phyloP scores from a whole-genome alignment of 768 basidiomycete genomes.

The Amanita inopinata region DNA sequence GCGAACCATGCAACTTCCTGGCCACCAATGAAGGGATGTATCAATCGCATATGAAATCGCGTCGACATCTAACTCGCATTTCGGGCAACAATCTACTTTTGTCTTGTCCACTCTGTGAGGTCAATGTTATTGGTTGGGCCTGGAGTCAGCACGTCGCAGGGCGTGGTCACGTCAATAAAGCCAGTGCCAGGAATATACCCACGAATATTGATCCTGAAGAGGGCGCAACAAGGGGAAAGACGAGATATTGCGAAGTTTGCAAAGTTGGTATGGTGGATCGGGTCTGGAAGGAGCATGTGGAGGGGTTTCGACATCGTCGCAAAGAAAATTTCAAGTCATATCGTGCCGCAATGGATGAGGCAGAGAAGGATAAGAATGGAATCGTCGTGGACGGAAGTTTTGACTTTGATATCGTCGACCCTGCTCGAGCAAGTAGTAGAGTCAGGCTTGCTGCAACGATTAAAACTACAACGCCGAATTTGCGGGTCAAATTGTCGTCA shows the following conservation, averaged over 20 bases:
- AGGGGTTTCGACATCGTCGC: constrained; percentile 21
- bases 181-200: constrained; percentile 13
- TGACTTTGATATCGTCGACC: constrained; percentile 45
- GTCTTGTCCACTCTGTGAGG: constrained; percentile 5
- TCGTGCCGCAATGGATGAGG: constrained; percentile 36
- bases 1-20: constrained; percentile 29
- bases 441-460: constrained; percentile 9
- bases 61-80: constrained; percentile 21
- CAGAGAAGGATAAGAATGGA: constrained; percentile 46
- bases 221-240: constrained; percentile 10
- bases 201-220: constrained; percentile 23
- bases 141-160: constrained; percentile 4
- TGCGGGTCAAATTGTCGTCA: constrained; percentile 19
- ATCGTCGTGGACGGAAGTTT: constrained; percentile 32
- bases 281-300: constrained; percentile 27
- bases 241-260: constrained; percentile 23
- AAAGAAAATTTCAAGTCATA: constrained; percentile 30
- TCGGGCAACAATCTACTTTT: constrained; percentile 21
- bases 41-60: constrained; percentile 20
- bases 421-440: constrained; percentile 19
- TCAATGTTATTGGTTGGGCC: background rate
- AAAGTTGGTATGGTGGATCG: constrained; percentile 14
- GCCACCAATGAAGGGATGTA: constrained; percentile 17
- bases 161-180: constrained; percentile 13
- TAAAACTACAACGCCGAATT: constrained; percentile 21